A percentile compares a stretch with the other conserved stretches of the same genome.
These are phyloP conservation scores for Quercus alba DNA, from an alignment of 306 rosid species.

Conservation along the genomic window DNA sequence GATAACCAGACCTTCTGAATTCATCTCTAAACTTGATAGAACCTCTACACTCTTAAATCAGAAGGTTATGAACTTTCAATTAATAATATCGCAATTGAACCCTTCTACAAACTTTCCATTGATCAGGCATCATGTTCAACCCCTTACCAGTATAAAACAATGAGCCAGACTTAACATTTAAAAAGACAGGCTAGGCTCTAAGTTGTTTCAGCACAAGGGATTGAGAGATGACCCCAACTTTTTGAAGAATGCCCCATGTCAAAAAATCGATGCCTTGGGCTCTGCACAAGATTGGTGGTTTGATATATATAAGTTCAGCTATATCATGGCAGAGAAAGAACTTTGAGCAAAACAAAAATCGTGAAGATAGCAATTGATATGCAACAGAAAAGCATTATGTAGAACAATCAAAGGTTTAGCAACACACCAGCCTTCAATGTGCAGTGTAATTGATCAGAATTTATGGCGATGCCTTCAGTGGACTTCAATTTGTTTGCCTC, in stretches of 20 bases:
- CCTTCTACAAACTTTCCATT: background rate
- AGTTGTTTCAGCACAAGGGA: conserved; percentile 9
- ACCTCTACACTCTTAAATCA: too few species aligned
- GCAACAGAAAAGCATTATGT: background rate
- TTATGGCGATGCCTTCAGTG: conserved; percentile 13
- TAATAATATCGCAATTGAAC: too few species aligned
- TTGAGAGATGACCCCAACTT: background rate
- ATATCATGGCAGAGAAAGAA: background rate
- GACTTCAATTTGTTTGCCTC: conserved; percentile 40
- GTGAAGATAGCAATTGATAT: background rate
- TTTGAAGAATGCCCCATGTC: conserved; percentile 16
- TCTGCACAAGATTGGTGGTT: conserved; percentile 33
- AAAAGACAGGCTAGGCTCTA: background rate
- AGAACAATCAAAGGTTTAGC: background rate
- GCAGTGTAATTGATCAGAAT: conserved; percentile 25
- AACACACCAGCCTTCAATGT: conserved; percentile 50
- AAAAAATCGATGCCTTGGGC: conserved; percentile 33
- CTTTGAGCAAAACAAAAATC: background rate
- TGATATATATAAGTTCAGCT: conserved; percentile 12
- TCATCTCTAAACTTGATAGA: too few species aligned
- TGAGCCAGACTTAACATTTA: background rate
- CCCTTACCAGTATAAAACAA: background rate
- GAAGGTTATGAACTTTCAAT: too few species aligned
- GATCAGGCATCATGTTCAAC: conserved; percentile 7
- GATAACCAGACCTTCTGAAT: too few species aligned